Evolutionary conservation across 495 filamentous ascomycete species (phyloP).

Genomic region (Lepraria neglecta): DNA sequence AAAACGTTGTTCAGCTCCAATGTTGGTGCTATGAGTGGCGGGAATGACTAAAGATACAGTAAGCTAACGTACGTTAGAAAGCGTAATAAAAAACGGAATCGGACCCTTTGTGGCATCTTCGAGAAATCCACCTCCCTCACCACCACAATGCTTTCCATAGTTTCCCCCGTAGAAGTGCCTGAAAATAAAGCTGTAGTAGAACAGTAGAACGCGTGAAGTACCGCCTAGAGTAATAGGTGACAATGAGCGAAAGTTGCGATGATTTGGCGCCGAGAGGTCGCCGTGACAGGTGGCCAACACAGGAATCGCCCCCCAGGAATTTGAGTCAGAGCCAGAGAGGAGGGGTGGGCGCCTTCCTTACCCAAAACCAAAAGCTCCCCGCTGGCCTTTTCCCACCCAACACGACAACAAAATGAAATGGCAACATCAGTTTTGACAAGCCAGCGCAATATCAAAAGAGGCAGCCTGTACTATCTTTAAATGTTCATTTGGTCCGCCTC

Average conservation of each 20-base stretch:
- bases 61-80: background rate
- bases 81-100: background rate
- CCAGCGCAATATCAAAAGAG: constrained; percentile 18
- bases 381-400: constrained; percentile 13
- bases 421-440: constrained; percentile 1
- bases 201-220: background rate
- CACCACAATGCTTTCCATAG: background rate
- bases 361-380: constrained; percentile 15
- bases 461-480: constrained; percentile 14
- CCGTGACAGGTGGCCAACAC: constrained; percentile 17
- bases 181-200: background rate
- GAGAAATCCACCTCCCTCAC: background rate
- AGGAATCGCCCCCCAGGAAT: background rate
- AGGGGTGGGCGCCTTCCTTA: constrained; percentile 8
- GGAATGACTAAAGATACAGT: background rate
- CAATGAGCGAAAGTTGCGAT: constrained; percentile 6
- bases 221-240: background rate
- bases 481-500: constrained; percentile 17
- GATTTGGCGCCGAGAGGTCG: constrained; percentile 16
- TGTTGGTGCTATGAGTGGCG: constrained; percentile 4
- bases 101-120: no score
- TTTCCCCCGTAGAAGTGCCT: background rate
- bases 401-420: constrained; percentile 19
- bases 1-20: background rate
- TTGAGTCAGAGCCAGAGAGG: constrained; percentile 13